Conservation (phyloP, 192 early-diverging fungal species). For the Coemansia sp. region DNA sequence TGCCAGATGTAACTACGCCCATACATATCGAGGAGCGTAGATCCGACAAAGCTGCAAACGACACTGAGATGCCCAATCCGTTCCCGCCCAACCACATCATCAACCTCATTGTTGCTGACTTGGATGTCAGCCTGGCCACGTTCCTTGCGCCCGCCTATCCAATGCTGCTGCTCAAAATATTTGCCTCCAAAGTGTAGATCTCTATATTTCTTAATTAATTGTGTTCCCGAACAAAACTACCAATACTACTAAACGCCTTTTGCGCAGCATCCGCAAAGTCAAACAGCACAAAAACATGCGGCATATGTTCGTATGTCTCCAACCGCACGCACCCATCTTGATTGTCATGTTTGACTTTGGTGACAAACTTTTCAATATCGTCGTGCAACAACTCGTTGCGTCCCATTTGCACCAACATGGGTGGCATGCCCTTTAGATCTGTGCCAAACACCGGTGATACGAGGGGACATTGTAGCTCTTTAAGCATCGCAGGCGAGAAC, state of each 20-base stretch:
- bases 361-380: constrained; percentile 32
- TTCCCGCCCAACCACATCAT: constrained; percentile 50
- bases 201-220: neutral
- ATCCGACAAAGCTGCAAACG: neutral
- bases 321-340: neutral
- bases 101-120: constrained; percentile 39
- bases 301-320: constrained; percentile 40
- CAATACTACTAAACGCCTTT: constrained; percentile 35
- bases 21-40: too few relatives aligned
- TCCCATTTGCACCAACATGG: constrained; percentile 49
- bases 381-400: constrained; percentile 44
- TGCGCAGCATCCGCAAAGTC: constrained; percentile 35
- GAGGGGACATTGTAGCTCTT: constrained; percentile 39
- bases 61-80: constrained; percentile 27
- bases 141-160: constrained; percentile 52
- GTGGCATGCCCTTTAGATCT: constrained; percentile 28
- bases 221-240: constrained; percentile 7
- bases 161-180: constrained; percentile 50
- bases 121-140: constrained; percentile 37
- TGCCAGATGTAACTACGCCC: neutral
- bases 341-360: constrained; percentile 18
- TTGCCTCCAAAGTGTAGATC: constrained; percentile 23
- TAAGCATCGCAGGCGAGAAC: constrained; percentile 20
- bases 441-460: constrained; percentile 42
- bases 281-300: constrained; percentile 43